Evolutionary conservation across 305 asterid species (phyloP).

Genomic region (Fraxinus floribunda): DNA sequence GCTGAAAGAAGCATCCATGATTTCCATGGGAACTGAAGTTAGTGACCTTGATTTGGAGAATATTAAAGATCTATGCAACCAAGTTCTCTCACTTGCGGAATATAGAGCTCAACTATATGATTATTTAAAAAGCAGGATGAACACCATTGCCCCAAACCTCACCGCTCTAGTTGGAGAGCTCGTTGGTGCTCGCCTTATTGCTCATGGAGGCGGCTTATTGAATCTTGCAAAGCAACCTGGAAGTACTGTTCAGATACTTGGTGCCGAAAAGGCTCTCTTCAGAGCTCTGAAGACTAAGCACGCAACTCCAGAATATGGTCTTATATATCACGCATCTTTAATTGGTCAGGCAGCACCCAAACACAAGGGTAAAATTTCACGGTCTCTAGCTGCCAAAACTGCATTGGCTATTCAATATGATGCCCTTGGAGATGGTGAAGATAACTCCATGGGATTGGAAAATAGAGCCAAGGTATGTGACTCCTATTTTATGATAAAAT

Average conservation of each 20-base stretch:
- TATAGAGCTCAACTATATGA: constrained; percentile 89
- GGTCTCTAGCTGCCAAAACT: constrained; percentile 74
- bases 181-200: too few relatives aligned
- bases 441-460: constrained; percentile 86
- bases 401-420: constrained; percentile 84
- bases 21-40: constrained; percentile 98
- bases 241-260: constrained; percentile 77
- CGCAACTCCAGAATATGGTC: constrained; percentile 91
- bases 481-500: not conserved
- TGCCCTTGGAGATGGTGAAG: constrained; percentile 81
- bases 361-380: constrained; percentile 58
- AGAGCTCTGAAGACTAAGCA: constrained; percentile 95
- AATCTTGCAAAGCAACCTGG: too few relatives aligned
- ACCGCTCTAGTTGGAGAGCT: too few relatives aligned
- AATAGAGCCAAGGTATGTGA: constrained; percentile 66
- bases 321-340: constrained; percentile 89
- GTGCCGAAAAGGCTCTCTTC: constrained; percentile 94
- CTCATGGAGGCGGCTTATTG: too few relatives aligned
- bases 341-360: constrained; percentile 97
- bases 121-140: constrained; percentile 88
- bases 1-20: constrained; percentile 76
- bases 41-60: constrained; percentile 86
- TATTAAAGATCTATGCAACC: constrained; percentile 83
- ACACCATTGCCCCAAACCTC: constrained; percentile 48
- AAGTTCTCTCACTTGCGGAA: constrained; percentile 83